phyloP scores from a whole-genome alignment of 805 yeast genomes.

The Yamadazyma akitaensis region DNA sequence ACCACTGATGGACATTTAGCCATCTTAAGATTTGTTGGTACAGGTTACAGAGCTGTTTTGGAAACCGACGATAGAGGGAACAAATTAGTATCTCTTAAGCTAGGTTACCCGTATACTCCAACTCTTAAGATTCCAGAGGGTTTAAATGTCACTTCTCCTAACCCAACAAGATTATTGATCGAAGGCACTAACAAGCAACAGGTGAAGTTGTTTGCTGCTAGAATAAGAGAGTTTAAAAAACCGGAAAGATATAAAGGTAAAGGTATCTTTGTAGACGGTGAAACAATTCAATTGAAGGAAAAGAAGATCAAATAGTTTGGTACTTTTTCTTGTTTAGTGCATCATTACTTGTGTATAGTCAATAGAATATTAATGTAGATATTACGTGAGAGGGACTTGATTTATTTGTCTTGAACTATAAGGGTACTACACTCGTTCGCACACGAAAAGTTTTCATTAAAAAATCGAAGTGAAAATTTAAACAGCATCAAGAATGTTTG shows the following conservation, averaged over 20 bases:
- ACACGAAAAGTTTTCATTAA: constrained; percentile 3
- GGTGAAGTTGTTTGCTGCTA: constrained; percentile 84
- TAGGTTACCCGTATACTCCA: constrained; percentile 83
- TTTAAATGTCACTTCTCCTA: constrained; percentile 69
- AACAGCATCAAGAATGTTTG: constrained; percentile 1
- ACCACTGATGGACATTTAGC: constrained; percentile 91
- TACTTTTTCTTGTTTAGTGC: neutral
- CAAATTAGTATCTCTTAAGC: constrained; percentile 68
- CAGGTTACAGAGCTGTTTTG: constrained; percentile 89
- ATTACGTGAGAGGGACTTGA: neutral
- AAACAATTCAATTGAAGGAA: constrained; percentile 85
- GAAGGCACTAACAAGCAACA: constrained; percentile 89
- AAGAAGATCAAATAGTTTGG: constrained; percentile 83
- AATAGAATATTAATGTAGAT: constrained; percentile 1
- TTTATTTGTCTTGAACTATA: neutral
- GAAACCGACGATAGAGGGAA: constrained; percentile 51
- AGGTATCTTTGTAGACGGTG: constrained; percentile 89
- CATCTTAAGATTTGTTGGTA: constrained; percentile 86
- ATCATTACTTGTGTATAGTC: constrained; percentile 10
- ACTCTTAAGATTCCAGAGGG: constrained; percentile 76
- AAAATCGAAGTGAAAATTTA: neutral
- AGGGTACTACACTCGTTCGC: neutral
- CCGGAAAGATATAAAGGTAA: constrained; percentile 99
- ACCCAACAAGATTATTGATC: constrained; percentile 78
- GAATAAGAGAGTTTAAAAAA: constrained; percentile 79